phyloP scores from a whole-genome alignment of 2,329 filamentous ascomycete species.

The Colletotrichum higginsianum region DNA sequence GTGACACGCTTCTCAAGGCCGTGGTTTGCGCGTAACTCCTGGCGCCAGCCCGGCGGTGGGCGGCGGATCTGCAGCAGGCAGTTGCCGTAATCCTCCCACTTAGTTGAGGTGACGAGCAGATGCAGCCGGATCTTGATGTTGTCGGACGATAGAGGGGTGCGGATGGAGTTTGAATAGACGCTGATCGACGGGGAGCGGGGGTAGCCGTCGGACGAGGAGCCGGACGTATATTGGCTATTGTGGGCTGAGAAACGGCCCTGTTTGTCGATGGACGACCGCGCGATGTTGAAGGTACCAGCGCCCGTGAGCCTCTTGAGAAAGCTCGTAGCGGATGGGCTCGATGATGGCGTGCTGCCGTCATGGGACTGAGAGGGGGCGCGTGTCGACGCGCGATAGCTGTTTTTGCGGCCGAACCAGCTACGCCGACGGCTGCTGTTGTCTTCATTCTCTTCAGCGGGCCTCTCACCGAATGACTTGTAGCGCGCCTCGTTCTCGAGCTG shows the following conservation, averaged over 20 bases:
- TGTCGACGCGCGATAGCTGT: constrained; percentile 75
- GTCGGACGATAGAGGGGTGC: constrained; percentile 75
- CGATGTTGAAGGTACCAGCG: constrained; percentile 83
- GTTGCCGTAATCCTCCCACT: constrained; percentile 93
- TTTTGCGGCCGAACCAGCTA: constrained; percentile 75
- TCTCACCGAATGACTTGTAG: constrained; percentile 80
- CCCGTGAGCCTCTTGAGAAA: constrained; percentile 85
- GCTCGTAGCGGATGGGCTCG: constrained; percentile 76
- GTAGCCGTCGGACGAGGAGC: constrained; percentile 64
- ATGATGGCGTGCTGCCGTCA: constrained; percentile 75
- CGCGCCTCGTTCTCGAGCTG: constrained; percentile 76
- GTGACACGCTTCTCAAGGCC: constrained; percentile 89
- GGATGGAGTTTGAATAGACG: constrained; percentile 64
- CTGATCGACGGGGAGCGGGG: constrained; percentile 73
- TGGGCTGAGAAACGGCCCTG: constrained; percentile 65
- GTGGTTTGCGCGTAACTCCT: constrained; percentile 72
- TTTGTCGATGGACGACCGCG: constrained; percentile 80
- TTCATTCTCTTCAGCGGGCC: constrained; percentile 63
- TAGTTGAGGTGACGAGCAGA: constrained; percentile 79
- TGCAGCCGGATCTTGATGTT: constrained; percentile 92
- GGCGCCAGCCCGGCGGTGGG: constrained; percentile 74
- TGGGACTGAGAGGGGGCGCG: constrained; percentile 77
- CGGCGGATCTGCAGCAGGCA: constrained; percentile 86
- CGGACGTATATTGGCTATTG: constrained; percentile 74
- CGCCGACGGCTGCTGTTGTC: constrained; percentile 63